These are phyloP conservation scores for Alopecurus myosuroides DNA, from an alignment of 176 grass and related monocot genomes.

Conservation along the genomic window DNA sequence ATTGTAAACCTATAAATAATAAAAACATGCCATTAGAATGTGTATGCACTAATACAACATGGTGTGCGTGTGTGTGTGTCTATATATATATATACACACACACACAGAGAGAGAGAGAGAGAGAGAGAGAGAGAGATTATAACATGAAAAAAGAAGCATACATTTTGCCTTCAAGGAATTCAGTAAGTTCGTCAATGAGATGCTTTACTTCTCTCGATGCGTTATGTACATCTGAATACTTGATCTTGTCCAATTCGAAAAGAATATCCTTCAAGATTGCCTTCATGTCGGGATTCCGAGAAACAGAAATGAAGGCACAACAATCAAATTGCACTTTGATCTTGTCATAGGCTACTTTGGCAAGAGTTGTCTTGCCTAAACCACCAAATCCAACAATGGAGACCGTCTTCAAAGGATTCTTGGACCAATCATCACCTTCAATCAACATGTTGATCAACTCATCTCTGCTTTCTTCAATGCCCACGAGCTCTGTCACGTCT, in stretches of 20 bases:
- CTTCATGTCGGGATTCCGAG: neutral
- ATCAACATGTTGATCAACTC: neutral
- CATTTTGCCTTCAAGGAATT: too few species aligned
- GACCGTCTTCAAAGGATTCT: neutral
- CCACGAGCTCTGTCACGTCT: neutral
- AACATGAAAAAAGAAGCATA: too few species aligned
- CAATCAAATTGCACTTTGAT: neutral
- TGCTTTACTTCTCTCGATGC: neutral
- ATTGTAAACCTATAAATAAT: too few species aligned
- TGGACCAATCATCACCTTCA: neutral
- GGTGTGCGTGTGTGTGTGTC: too few species aligned
- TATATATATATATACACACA: too few species aligned
- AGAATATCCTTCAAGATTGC: neutral
- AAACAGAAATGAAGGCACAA: neutral
- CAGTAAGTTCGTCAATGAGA: too few species aligned
- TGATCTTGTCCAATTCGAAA: neutral
- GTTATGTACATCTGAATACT: neutral
- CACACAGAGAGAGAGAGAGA: too few species aligned
- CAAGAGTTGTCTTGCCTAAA: neutral
- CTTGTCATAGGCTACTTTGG: neutral
- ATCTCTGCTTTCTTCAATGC: neutral
- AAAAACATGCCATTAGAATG: too few species aligned
- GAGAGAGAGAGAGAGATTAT: too few species aligned
- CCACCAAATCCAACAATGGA: neutral
- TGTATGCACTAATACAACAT: too few species aligned